phyloP scores from a whole-genome alignment of 176 grass and related monocot genomes.

The bread wheat (Triticum aestivum) region IWGSC_CS_RefSeq_v2.1 NC_057803.1:69301210-69301709 shows the following conservation, averaged over 20 bases:
- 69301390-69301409: constrained; percentile 60
- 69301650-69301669: neutral
- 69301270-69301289: constrained; percentile 26
- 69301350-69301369: constrained; percentile 51
- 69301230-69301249: constrained; percentile 28
- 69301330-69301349: constrained; percentile 59
- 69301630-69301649: neutral
- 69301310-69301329: constrained; percentile 40
- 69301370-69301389: constrained; percentile 63
- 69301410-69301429: constrained; percentile 54
- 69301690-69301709: constrained; percentile 60
- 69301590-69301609: neutral
- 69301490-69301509: constrained; percentile 55
- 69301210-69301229: constrained; percentile 11
- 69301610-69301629: neutral
- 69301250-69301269: constrained; percentile 1
- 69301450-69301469: constrained; percentile 68
- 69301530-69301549: neutral
- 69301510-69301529: constrained; percentile 43
- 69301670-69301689: constrained; percentile 45
- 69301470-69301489: constrained; percentile 53
- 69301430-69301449: constrained; percentile 60
- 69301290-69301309: neutral
- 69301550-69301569: neutral
- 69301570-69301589: constrained; percentile 14